Evolutionary conservation across 345 rosid genomes (phyloP), one percentile per base, ranked within the genome.

Genomic region (Lepidium africanum): DNA sequence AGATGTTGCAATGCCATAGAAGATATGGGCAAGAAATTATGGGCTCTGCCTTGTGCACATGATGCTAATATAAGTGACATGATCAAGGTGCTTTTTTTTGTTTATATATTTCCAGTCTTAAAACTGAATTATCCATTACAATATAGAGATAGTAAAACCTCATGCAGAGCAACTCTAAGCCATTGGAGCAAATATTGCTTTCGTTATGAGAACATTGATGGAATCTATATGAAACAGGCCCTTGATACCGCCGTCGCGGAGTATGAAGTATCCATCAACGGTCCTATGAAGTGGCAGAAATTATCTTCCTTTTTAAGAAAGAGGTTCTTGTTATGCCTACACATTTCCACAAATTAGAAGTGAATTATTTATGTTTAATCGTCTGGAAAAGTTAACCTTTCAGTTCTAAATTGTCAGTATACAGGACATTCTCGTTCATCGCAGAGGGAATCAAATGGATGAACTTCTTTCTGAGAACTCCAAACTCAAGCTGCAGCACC

Each of bases 271-370:
- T 83, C 81, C 42, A 49, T 62, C 59, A 74, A 74, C 33, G 81
- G 83, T 72, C 83, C 84, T 30, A 63, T 63, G 70, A 83, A 83
- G 62, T 81, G 87, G 87, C 74, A 83, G 72, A 76, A 78, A 60
- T 66, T 83, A 13, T 78, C 69, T 11, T 68, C 69, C 13, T 83
- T 83, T 57, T 32, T 81, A 51, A 67, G 55, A 70, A 72, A 75
- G 43, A 79, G 81, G 81, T 78, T 53, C 46, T 67, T 43, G 3
- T 65, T 56, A 51, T 61, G 64, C 61, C 60, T 73, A 55, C 14
- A 27, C 13, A 46, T 51, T 38, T 45, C 11, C 1, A 7, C 47
- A 60, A 60, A 32, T 9, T 6, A 32, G 41, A 57, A 30, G 55
- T 25, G 49, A 55, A 36, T 45, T 39, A 38, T 27, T 33, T 14